Conservation (phyloP, 306 rosid genomes). For the Inga leiocalycina region DNA sequence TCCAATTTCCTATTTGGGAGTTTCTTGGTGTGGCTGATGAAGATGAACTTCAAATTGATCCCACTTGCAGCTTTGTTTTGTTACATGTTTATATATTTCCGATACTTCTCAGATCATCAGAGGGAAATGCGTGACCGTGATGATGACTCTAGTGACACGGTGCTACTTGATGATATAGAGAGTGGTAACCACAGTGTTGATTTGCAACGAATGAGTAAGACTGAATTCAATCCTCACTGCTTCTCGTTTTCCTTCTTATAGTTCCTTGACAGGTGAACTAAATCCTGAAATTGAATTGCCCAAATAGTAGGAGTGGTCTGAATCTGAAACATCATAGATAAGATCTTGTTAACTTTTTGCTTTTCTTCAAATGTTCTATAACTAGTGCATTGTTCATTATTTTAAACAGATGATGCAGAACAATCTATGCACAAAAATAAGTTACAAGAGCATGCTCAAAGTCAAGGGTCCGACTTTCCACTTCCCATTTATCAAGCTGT, state of each 20-base stretch:
- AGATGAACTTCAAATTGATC: not conserved
- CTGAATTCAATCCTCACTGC: conserved; percentile 39
- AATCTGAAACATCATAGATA: too few relatives aligned
- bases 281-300: not conserved
- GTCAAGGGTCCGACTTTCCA: not conserved
- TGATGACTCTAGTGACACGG: not conserved
- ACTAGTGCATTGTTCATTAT: too few relatives aligned
- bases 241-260: not conserved
- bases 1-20: not conserved
- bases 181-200: not conserved
- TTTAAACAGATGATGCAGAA: not conserved
- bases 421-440: not conserved
- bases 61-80: not conserved
- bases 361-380: not conserved
- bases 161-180: not conserved
- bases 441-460: not conserved
- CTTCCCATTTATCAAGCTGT: not conserved
- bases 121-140: not conserved
- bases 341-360: not conserved
- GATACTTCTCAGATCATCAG: not conserved
- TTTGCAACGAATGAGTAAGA: not conserved
- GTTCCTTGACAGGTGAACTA: not conserved
- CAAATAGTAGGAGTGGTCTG: too few relatives aligned
- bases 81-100: not conserved
- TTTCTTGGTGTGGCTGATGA: not conserved